These are phyloP conservation scores for Leucosporidium creatinivorum DNA, from an alignment of 768 basidiomycete genomes.

Conservation along the genomic window DNA sequence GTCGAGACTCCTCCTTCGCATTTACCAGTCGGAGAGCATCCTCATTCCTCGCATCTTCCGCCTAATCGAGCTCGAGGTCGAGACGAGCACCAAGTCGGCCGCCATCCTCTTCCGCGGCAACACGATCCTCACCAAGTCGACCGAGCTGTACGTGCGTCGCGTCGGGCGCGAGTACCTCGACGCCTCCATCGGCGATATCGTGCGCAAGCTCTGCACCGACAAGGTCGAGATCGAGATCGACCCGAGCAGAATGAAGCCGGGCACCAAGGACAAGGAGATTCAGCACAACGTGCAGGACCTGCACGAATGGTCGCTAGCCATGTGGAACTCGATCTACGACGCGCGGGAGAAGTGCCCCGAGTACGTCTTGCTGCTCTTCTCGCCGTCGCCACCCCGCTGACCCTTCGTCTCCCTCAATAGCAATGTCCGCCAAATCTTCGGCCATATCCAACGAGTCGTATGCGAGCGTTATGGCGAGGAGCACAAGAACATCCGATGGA, in stretches of 20 bases:
- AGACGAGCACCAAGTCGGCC: slow-evolving; percentile 56
- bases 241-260: slow-evolving; percentile 49
- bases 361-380: slow-evolving; percentile 18
- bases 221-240: slow-evolving; percentile 76
- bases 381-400: neutral
- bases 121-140: slow-evolving; percentile 52
- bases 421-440: slow-evolving; percentile 35
- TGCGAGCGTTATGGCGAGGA: slow-evolving; percentile 28
- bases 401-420: slow-evolving; percentile 10
- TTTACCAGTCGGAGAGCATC: slow-evolving; percentile 46
- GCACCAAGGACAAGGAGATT: slow-evolving; percentile 45
- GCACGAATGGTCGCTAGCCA: slow-evolving; percentile 67
- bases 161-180: slow-evolving; percentile 76
- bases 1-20: slow-evolving; percentile 54
- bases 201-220: slow-evolving; percentile 64
- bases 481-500: slow-evolving; percentile 52
- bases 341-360: slow-evolving; percentile 59
- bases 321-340: slow-evolving; percentile 75
- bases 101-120: slow-evolving; percentile 53
- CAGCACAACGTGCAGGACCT: slow-evolving; percentile 63
- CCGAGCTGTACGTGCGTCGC: slow-evolving; percentile 72
- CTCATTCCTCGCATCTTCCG: slow-evolving; percentile 64
- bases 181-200: slow-evolving; percentile 62
- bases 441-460: slow-evolving; percentile 33
- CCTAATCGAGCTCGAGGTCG: slow-evolving; percentile 63